Conservation (phyloP, 2,329 filamentous ascomycete genomes). For the Clarireedia hainanense region DNA sequence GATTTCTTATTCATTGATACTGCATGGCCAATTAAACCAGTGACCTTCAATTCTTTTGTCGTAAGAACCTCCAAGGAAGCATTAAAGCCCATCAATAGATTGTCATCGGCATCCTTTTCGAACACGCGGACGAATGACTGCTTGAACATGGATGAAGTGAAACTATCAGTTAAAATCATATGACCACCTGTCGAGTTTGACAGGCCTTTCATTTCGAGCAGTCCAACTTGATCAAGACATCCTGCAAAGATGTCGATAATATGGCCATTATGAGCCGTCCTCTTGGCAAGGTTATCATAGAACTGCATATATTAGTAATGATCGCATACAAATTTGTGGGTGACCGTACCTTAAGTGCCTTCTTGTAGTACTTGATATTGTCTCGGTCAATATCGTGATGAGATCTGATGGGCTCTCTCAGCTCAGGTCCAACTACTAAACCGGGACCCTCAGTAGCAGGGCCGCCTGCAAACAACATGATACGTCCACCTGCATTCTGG, state of each 20-base stretch:
- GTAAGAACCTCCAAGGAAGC: constrained; percentile 91
- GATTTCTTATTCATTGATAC: constrained; percentile 98
- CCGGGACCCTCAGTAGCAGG: constrained; percentile 93
- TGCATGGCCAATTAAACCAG: constrained; percentile 91
- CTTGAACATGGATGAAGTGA: constrained; percentile 98
- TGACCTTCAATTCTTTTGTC: constrained; percentile 97
- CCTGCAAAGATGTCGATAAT: constrained; percentile 97
- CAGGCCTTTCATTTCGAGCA: constrained; percentile 96
- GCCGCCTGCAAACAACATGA: constrained; percentile 96
- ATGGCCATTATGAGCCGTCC: constrained; percentile 92
- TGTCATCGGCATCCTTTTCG: constrained; percentile 92
- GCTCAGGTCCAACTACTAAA: constrained; percentile 90
- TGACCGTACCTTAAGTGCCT: constrained; percentile 73
- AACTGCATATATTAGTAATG: constrained; percentile 49
- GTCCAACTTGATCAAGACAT: constrained; percentile 92
- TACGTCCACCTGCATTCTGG: constrained; percentile 86
- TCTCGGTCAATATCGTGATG: constrained; percentile 98
- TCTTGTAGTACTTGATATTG: constrained; percentile 99
- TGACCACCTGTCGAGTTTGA: constrained; percentile 95
- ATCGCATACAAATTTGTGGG: background rate
- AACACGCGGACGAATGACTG: constrained; percentile 97
- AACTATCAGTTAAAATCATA: constrained; percentile 97
- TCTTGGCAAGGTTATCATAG: constrained; percentile 89
- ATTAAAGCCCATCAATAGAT: constrained; percentile 97
- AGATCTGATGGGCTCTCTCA: constrained; percentile 92